Conservation (phyloP, 2,329 filamentous ascomycete species). For the Fusarium sororula region DNA sequence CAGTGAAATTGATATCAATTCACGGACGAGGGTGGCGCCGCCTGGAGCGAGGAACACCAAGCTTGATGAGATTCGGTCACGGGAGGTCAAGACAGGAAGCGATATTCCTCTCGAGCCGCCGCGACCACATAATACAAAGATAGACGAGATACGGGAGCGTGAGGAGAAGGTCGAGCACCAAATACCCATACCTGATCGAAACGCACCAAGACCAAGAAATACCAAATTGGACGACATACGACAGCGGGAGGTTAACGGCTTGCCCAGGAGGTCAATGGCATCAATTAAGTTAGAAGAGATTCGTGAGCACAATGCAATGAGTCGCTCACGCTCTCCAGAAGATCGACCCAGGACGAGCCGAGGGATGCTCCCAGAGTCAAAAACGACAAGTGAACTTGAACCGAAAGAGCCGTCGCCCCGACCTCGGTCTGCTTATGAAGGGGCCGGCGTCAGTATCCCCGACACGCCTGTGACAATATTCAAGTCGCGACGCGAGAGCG, state of each 20-base stretch:
- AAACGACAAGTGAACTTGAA: conserved; percentile 6
- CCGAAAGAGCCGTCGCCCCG: conserved; percentile 28
- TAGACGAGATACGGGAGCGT: conserved; percentile 50
- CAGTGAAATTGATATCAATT: conserved; percentile 44
- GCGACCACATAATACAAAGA: conserved; percentile 42
- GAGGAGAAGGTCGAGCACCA: conserved; percentile 47
- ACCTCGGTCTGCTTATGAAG: conserved; percentile 41
- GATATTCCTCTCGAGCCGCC: conserved; percentile 35
- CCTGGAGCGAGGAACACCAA: conserved; percentile 52
- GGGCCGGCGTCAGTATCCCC: conserved; percentile 47
- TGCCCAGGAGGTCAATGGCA: conserved; percentile 59
- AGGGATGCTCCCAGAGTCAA: conserved; percentile 15
- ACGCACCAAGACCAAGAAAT: conserved; percentile 48
- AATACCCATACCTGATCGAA: conserved; percentile 45
- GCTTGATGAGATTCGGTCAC: conserved; percentile 56
- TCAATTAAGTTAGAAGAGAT: conserved; percentile 63
- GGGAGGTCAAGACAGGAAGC: conserved; percentile 51
- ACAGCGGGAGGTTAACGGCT: conserved; percentile 53
- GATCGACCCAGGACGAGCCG: conserved; percentile 43
- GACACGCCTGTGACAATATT: conserved; percentile 55
- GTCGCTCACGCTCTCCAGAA: conserved; percentile 55
- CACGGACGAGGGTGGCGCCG: conserved; percentile 40
- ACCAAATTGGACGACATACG: conserved; percentile 61
- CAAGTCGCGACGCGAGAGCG: conserved; percentile 39
- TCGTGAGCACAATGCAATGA: conserved; percentile 58